Percentiles rank a stretch among this genome's conserved stretches.
Conservation (phyloP, 2,329 filamentous ascomycete genomes). For the Rutstroemia sp. region DNA sequence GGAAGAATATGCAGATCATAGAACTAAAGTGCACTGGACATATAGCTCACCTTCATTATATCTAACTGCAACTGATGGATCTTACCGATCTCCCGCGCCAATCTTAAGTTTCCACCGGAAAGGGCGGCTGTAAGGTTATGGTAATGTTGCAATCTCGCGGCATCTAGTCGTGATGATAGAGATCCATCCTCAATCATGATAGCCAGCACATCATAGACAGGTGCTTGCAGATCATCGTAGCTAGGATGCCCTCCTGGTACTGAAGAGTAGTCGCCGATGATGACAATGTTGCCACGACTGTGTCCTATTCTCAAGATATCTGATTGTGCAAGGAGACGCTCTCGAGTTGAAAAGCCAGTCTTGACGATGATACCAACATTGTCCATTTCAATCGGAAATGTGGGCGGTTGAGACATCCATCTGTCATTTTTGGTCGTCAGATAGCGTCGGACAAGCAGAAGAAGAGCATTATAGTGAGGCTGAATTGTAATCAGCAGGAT, state of each 20-base stretch:
- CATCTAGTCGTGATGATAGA: background rate
- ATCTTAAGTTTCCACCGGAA: background rate
- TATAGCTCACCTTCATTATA: too few relatives aligned
- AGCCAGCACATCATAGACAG: background rate
- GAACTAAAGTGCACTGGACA: too few relatives aligned
- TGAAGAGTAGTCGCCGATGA: background rate
- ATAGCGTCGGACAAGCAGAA: background rate
- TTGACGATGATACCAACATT: background rate
- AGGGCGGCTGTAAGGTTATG: background rate
- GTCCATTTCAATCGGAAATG: background rate
- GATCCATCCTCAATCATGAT: background rate
- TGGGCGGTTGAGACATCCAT: background rate
- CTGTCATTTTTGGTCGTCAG: background rate
- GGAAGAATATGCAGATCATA: too few relatives aligned
- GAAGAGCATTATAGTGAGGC: background rate
- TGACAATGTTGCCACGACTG: background rate
- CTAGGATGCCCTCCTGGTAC: background rate
- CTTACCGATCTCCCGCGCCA: background rate
- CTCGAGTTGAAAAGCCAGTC: background rate
- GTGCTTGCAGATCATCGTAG: background rate
- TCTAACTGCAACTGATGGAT: background rate
- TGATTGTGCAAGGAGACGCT: background rate
- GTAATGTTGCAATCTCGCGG: background rate
- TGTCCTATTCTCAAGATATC: background rate
- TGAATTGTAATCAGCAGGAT: background rate